Evolutionary conservation across 371 early-diverging fungal genomes (phyloP).

Genomic region (Syncephalastrum monosporum): DNA sequence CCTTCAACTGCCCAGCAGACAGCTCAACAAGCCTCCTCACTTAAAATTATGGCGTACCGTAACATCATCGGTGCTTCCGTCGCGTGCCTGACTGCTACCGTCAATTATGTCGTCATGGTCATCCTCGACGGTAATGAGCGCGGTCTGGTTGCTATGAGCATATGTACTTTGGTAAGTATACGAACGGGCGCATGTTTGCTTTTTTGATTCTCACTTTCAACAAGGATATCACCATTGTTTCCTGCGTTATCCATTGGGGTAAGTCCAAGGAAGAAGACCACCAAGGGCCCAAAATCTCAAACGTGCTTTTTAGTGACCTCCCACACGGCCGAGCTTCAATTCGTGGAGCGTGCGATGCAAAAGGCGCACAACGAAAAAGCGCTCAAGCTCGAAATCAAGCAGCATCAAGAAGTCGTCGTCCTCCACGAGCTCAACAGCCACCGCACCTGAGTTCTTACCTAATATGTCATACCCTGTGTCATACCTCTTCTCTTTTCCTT

Average conservation of each 20-base stretch:
- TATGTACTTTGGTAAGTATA: constrained; percentile 28
- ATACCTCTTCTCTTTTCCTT: neutral
- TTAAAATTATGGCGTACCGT: constrained; percentile 50
- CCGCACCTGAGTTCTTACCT: constrained; percentile 4
- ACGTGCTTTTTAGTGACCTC: constrained; percentile 23
- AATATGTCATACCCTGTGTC: constrained; percentile 6
- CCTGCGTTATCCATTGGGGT: constrained; percentile 43
- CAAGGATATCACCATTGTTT: constrained; percentile 33
- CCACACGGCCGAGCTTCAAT: constrained; percentile 36
- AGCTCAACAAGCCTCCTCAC: constrained; percentile 28
- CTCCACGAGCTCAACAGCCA: constrained; percentile 32
- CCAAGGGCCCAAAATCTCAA: neutral
- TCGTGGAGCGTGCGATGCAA: constrained; percentile 30
- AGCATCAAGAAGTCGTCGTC: constrained; percentile 49
- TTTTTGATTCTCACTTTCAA: constrained; percentile 3
- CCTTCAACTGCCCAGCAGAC: constrained; percentile 35
- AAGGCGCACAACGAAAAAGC: constrained; percentile 38
- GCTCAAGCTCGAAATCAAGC: constrained; percentile 42
- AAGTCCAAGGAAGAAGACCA: neutral
- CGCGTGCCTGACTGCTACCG: constrained; percentile 31
- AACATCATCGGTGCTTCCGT: constrained; percentile 40
- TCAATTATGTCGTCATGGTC: constrained; percentile 42
- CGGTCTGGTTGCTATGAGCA: constrained; percentile 38
- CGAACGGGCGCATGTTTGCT: neutral
- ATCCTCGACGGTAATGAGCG: constrained; percentile 29